Percentiles rank a stretch among this genome's conserved stretches.
phyloP scores from a whole-genome alignment of 2,329 filamentous ascomycete species.

The Lachnellula cervina region DNA sequence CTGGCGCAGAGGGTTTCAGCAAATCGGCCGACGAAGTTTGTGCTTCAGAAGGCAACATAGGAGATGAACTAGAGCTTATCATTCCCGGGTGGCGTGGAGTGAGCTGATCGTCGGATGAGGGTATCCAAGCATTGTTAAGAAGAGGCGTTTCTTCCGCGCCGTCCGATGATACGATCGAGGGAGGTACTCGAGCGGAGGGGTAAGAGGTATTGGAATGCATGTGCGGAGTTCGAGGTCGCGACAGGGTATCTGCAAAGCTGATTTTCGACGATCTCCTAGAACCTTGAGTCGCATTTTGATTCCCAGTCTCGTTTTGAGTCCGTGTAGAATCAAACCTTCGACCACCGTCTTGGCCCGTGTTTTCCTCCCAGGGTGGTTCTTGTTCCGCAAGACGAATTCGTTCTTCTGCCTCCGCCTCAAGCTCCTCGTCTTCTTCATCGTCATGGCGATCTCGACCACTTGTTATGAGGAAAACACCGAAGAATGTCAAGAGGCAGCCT shows the following conservation, averaged over 20 bases:
- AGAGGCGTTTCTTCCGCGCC: conserved; percentile 20
- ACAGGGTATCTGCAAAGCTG: conserved; percentile 22
- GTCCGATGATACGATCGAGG: conserved; percentile 8
- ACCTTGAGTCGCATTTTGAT: conserved; percentile 12
- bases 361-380: conserved; percentile 30
- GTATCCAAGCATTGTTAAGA: conserved; percentile 27
- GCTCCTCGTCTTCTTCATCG: conserved; percentile 55
- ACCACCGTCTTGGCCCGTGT: conserved; percentile 5
- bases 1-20: conserved; percentile 19
- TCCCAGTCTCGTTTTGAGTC: conserved; percentile 15
- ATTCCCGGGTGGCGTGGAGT: conserved; percentile 21
- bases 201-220: conserved; percentile 22
- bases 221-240: conserved; percentile 20
- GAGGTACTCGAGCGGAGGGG: conserved; percentile 13
- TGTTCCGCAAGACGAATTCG: conserved; percentile 57
- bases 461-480: conserved; percentile 96
- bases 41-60: conserved; percentile 29
- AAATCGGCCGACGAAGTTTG: conserved; percentile 19
- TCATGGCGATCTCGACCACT: conserved; percentile 63
- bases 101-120: conserved; percentile 19
- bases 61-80: conserved; percentile 21
- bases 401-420: conserved; percentile 58
- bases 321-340: conserved; percentile 10
- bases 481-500: conserved; percentile 87
- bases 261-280: conserved; percentile 26